A percentile compares a stretch with the other conserved stretches of the same genome.
phyloP scores from a whole-genome alignment of 192 early-diverging fungal species.

The Kappamyces sp. region DNA sequence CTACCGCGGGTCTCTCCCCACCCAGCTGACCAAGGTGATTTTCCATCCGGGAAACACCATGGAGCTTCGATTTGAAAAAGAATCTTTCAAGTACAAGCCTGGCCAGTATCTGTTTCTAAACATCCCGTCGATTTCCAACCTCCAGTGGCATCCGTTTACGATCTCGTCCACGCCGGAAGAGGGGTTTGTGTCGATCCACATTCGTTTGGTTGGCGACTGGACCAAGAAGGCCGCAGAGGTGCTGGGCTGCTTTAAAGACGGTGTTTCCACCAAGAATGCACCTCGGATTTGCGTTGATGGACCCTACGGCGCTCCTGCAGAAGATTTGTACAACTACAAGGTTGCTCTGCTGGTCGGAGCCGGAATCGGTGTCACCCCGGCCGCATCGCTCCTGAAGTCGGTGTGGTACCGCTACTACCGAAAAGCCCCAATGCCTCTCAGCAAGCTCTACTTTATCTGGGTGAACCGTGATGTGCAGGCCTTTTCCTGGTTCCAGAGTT shows the following conservation, averaged over 20 bases:
- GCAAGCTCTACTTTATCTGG: constrained; percentile 78
- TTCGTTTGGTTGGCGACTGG: constrained; percentile 72
- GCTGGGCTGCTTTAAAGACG: constrained; percentile 55
- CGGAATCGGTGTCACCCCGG: constrained; percentile 73
- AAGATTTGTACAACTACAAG: constrained; percentile 71
- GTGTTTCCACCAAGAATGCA: neutral
- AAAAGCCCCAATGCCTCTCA: constrained; percentile 43
- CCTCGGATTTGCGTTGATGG: constrained; percentile 68
- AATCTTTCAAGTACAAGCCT: constrained; percentile 39
- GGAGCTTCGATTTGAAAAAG: constrained; percentile 65
- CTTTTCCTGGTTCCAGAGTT: constrained; percentile 78
- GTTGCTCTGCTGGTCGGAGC: constrained; percentile 59
- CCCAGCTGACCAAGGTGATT: constrained; percentile 62
- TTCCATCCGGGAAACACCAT: constrained; percentile 68
- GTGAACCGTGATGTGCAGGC: constrained; percentile 63
- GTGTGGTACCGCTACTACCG: constrained; percentile 62
- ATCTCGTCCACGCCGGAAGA: constrained; percentile 74
- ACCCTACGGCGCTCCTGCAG: constrained; percentile 72
- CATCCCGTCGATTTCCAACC: constrained; percentile 61
- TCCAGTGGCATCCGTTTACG: constrained; percentile 78
- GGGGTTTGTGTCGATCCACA: constrained; percentile 66
- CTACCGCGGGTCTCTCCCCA: constrained; percentile 48
- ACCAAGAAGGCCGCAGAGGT: constrained; percentile 54
- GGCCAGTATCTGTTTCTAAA: constrained; percentile 73
- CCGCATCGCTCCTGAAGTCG: constrained; percentile 66